Evolutionary conservation across 2,329 filamentous ascomycete species (phyloP), one percentile per base, ranked within the genome.

Genomic region (Aspergillus sp.): DNA sequence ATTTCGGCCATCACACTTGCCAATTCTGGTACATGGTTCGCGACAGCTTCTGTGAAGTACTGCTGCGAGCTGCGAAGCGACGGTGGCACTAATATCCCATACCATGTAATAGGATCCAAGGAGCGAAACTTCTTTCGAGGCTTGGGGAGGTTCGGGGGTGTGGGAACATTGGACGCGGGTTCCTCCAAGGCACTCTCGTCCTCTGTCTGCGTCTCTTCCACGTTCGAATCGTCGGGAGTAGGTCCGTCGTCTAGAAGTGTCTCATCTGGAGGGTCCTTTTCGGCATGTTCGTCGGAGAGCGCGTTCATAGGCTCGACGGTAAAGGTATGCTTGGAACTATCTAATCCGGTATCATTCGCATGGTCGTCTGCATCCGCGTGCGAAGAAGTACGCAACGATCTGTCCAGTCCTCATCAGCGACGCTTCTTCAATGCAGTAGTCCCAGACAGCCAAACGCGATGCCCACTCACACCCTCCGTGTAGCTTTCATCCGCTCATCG

Each of bases 401-500:
- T 57, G 34, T 29, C 43, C 26, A 46, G 29, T 7, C 26, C 40
- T 9, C 6, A 35, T 44, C 27, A 44, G 42, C 26, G 33, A 43
- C 32, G 6, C 1, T 7, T 29, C 12, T 5, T 38, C 35, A n/a
- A 38, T 9, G 9, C 35, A n/a, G 35, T 32, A 2, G 7, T 26
- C n/a, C 36, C 27, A 4, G 40, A 12, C 28, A 29, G 6, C 26
- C 5, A 41, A 41, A 19, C 19, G 19, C 19, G 8, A 32, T 2
- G 5, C 8, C 9, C 7, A 52, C 55, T 51, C 59, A 72, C 70
- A 72, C 61, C 48, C 56, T 67, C 48, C 62, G 61, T 26, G 59
- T 66, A 10, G 73, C 72, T 54, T 74, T 73, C 73, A 75, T 76
- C 30, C 73, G 62, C 41, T 70, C 68, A 57, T 76, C 73, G 48